Conservation (phyloP, 768 basidiomycete species). For the Leucocoprinus leucothites region DNA sequence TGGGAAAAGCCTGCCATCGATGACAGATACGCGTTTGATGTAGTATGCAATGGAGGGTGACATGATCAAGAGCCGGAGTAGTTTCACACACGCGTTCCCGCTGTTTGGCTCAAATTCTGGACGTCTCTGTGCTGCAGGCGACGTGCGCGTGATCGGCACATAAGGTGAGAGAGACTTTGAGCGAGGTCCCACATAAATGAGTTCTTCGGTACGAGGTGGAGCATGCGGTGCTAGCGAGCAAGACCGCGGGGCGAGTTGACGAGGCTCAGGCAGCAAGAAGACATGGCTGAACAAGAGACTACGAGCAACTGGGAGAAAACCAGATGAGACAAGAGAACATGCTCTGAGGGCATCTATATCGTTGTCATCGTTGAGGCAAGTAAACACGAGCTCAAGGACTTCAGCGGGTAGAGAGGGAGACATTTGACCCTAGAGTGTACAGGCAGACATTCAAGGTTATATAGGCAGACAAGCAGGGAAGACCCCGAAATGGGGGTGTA, state of each 20-base stretch:
- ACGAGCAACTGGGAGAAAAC: background rate
- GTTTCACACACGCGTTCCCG: background rate
- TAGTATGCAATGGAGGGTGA: conserved; percentile 1
- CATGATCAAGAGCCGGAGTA: background rate
- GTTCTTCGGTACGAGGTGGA: background rate
- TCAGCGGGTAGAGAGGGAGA: background rate
- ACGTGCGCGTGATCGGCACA: background rate
- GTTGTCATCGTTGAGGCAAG: background rate
- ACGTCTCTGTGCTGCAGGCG: background rate
- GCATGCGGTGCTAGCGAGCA: conserved; percentile 4
- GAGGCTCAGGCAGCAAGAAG: conserved; percentile 2
- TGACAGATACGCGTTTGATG: conserved; percentile 5
- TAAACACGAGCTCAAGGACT: background rate
- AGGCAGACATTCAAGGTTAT: too few species aligned
- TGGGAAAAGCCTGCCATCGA: conserved; percentile 10
- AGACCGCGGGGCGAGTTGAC: background rate
- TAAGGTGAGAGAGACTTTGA: conserved; percentile 5
- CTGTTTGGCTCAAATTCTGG: too few species aligned
- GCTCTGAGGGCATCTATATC: background rate
- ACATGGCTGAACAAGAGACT: conserved; percentile 5
- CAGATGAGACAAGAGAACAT: conserved; percentile 6
- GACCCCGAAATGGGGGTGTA: too few species aligned
- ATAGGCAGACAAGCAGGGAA: too few species aligned
- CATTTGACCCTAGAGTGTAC: background rate
- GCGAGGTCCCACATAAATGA: background rate